Percentiles rank a stretch among this genome's conserved stretches.
Conservation (phyloP, 345 rosid species). For the Triadica sebifera region DNA sequence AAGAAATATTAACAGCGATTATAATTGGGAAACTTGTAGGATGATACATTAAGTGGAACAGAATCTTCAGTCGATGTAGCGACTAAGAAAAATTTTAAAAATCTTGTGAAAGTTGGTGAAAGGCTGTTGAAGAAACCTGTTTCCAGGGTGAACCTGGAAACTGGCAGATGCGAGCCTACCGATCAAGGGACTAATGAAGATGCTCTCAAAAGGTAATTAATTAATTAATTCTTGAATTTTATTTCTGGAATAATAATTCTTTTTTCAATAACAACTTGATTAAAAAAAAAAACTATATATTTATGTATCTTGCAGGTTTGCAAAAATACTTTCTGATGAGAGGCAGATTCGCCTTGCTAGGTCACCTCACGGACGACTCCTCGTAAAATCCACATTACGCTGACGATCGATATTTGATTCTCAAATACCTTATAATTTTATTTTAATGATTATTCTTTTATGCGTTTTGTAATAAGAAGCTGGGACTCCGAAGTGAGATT, state of each 20-base stretch:
- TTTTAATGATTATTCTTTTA: no score
- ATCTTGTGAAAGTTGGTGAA: slow-evolving; percentile 28
- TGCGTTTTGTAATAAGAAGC: no score
- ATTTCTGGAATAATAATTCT: no score
- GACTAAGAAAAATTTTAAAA: slow-evolving; percentile 42
- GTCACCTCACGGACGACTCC: neutral
- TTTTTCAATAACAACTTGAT: no score
- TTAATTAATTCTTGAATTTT: no score
- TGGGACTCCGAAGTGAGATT: no score
- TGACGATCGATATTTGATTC: no score
- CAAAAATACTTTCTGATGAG: neutral
- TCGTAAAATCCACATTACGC: neutral
- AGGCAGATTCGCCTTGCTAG: neutral
- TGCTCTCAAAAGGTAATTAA: slow-evolving; percentile 30
- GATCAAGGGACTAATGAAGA: slow-evolving; percentile 31
- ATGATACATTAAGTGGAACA: slow-evolving; percentile 43
- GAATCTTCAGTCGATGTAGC: slow-evolving; percentile 54
- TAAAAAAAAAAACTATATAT: no score
- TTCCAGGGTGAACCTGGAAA: slow-evolving; percentile 31
- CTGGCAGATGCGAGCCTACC: slow-evolving; percentile 24
- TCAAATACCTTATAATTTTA: no score
- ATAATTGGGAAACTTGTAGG: neutral
- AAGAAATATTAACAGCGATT: neutral
- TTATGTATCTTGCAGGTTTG: no score
- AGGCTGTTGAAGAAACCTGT: slow-evolving; percentile 40